Conservation (phyloP, 345 rosid genomes). For the Eucalyptus marginata region DNA sequence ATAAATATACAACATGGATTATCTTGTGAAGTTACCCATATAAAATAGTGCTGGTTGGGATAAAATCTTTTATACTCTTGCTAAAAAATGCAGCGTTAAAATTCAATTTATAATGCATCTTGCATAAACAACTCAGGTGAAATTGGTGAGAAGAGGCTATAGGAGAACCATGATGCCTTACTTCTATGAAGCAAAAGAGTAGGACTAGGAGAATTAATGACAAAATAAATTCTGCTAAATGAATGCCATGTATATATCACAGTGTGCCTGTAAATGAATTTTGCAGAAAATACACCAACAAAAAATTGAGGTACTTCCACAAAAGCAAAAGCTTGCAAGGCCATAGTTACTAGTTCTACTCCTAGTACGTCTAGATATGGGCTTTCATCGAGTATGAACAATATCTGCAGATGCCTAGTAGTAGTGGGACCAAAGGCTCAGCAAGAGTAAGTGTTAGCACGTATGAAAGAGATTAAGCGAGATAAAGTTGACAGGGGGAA, state of each 20-base stretch:
- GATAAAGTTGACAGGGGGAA: background rate
- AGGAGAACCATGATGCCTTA: background rate
- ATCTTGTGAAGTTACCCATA: background rate
- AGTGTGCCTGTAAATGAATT: background rate
- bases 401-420: background rate
- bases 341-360: background rate
- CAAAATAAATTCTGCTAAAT: background rate
- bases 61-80: background rate
- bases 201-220: background rate
- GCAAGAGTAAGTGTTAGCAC: background rate
- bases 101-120: background rate
- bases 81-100: background rate
- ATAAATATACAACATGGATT: background rate
- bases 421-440: background rate
- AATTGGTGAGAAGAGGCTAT: background rate
- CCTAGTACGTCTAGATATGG: background rate
- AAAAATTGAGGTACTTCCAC: background rate
- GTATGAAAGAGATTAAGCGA: background rate
- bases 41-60: background rate
- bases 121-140: background rate
- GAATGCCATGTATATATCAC: background rate
- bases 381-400: background rate
- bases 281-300: background rate
- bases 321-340: background rate
- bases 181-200: background rate